Base-by-base conservation (phyloP, 1,284 basidiomycete species). In the Ustilago shanxiensis region DNA sequence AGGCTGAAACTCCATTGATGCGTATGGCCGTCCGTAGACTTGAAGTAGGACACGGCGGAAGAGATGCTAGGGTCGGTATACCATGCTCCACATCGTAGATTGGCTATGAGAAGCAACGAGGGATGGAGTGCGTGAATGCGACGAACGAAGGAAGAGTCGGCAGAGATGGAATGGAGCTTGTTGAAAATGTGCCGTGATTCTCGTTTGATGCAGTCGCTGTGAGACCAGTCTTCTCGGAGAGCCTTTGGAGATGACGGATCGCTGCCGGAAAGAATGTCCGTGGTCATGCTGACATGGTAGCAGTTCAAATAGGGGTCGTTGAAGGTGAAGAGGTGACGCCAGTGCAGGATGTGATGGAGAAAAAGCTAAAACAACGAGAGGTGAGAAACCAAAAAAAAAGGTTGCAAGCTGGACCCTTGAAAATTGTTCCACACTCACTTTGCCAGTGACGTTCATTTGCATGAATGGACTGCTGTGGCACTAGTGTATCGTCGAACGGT, bases 11-110 rank as follows among this genome's bases (percentile, higher is more conserved):
- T 53, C 77, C 87, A 81, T 59, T 88, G 86, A 58, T 90, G 90
- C 72, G 90, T 92, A 82, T 98, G 96, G 0, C 96, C 96, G 81
- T 99, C 96, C 0, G 95, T 98, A 0, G 95, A 96, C 86, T 99
- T 99, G 90, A 98, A 98, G 88, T 99, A 98, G 14, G 92, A 93
- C 5, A 79, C 79, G 0, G 89, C 87, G 5, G 62, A 53, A 1
- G 79, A 63, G 20, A 49, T 87, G 81, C 35, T 86, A 5, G 95
- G 93, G 77, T 93, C 89, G 8, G 92, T 91, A 86, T 98, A 98
- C 95, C 96, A 98, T 5, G 92, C 93, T 1, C 95, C 95, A 80
- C 95, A 98, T 22, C 95, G 90, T 80, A 96, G 89, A 85, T 98
- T 98, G 2, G 95, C 94, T 92, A 81, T 51, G 41, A 58, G 59